Conservation (phyloP, 192 early-diverging fungal species). For the Gryganskiella cystojenkinii region DNA sequence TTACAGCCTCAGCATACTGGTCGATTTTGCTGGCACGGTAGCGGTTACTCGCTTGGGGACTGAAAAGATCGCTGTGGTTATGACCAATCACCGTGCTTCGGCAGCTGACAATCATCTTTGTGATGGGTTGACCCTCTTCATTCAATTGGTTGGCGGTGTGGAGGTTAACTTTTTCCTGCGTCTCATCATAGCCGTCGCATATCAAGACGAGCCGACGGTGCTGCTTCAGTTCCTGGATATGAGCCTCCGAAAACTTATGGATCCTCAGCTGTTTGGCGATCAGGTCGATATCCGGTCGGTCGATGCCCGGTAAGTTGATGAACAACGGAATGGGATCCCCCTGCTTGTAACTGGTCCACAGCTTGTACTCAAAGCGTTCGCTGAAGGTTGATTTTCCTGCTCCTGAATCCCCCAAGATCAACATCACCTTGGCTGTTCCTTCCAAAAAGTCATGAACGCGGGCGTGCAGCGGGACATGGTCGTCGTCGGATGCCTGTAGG, state of each 20-base stretch:
- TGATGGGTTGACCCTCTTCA: not conserved
- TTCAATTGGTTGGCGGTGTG: constrained; percentile 19
- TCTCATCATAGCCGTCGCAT: constrained; percentile 26
- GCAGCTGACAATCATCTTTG: constrained; percentile 15
- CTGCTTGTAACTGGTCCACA: constrained; percentile 1
- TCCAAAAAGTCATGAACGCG: not conserved
- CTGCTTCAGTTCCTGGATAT: constrained; percentile 9
- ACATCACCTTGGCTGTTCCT: not conserved
- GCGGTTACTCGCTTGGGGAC: not conserved
- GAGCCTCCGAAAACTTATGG: not conserved
- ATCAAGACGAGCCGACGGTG: constrained; percentile 21
- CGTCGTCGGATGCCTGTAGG: not conserved
- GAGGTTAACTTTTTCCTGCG: constrained; percentile 2
- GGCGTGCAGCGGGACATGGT: not conserved
- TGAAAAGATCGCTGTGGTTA: not conserved
- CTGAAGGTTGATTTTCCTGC: constrained; percentile 11
- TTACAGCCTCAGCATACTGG: not conserved
- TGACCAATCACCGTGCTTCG: not conserved
- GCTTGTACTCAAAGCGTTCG: not conserved
- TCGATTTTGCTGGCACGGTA: not conserved
- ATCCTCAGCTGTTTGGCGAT: constrained; percentile 2
- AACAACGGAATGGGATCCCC: not conserved
- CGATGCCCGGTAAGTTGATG: not conserved
- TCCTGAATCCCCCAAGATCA: constrained; percentile 11
- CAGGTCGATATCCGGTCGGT: constrained; percentile 4